phyloP scores from a whole-genome alignment of 257 asterid genomes.

The Salvia splendens region DNA sequence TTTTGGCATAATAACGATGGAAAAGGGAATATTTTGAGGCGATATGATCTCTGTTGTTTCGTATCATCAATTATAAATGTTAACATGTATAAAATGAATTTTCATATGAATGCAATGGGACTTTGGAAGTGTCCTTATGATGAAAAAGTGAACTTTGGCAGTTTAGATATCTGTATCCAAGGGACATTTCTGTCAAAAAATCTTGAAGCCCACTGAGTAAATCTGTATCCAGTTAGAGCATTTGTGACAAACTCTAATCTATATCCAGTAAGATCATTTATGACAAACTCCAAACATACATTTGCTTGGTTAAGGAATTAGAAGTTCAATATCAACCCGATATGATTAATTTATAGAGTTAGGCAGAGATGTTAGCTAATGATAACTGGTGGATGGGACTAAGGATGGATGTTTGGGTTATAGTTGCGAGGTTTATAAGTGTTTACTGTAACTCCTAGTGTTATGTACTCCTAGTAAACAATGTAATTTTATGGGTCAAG shows the following conservation, averaged over 20 bases:
- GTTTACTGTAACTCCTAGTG: neutral
- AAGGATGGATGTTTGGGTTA: slow-evolving; percentile 5
- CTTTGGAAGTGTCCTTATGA: neutral
- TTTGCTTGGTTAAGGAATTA: neutral
- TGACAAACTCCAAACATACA: neutral
- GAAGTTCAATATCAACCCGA: neutral
- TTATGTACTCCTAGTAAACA: neutral
- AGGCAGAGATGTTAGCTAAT: neutral
- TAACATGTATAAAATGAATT: neutral
- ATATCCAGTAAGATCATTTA: neutral
- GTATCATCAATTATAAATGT: neutral
- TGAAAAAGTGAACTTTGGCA: neutral
- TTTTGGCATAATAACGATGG: neutral
- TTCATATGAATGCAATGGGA: neutral
- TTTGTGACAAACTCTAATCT: neutral
- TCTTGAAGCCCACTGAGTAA: neutral
- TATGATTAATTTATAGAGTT: neutral
- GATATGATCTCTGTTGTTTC: neutral
- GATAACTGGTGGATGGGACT: slow-evolving; percentile 19
- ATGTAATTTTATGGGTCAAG: neutral
- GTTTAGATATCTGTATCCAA: neutral
- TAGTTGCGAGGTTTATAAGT: neutral
- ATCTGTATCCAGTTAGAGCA: too few species aligned
- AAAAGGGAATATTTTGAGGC: neutral
- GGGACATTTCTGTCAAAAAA: neutral